Base-by-base conservation (phyloP, 371 early-diverging fungal genomes). In the Mycotypha africana region DNA sequence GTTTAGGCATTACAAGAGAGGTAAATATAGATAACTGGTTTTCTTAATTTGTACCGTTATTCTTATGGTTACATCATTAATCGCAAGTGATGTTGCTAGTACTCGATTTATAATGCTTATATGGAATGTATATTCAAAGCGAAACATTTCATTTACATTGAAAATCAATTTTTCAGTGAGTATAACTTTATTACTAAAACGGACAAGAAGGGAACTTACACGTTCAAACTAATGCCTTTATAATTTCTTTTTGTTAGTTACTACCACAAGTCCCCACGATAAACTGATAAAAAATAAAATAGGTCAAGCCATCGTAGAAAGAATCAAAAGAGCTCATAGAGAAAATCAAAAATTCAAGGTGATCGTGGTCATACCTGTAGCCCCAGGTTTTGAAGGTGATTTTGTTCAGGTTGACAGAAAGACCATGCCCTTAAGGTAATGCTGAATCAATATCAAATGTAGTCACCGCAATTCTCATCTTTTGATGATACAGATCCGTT, bases 91-190 rank as follows among this genome's bases (percentile, higher is more conserved):
- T n/a, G n/a, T n/a, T n/a, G n/a, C 17, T 42, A 94, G 76, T 67
- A 70, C 51, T 88, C 89, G 4, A 95, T 96, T 40, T 82, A 85
- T 50, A 81, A 73, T 14, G 95, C 94, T 1, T 95, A 96, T 55
- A 57, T 85, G 52, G 77, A 82, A 37, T 65, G 77, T 47, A 96
- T 96, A 35, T 62, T 60, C 16, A 77, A 76, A 33, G 80, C 95
- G 5, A 76, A 91, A 62, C 86, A 91, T 51, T 93, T 83, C 62
- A 81, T 96, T 26, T 96, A 96, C 62, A 95, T 96, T 46, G 95
- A 96, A 60, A 95, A 96, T 58, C 95, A 96, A 60, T 95, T 95
- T 67, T 95, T 95, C 56, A 85, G 88, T 76, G 69, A 66, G 68
- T 52, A 10, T 16, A 11, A 10, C 0, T 16, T 8, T 30, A 5